Percentiles rank a stretch among this genome's conserved stretches.
Conservation (phyloP, 768 basidiomycete genomes). For the Jaapia argillacea region DNA sequence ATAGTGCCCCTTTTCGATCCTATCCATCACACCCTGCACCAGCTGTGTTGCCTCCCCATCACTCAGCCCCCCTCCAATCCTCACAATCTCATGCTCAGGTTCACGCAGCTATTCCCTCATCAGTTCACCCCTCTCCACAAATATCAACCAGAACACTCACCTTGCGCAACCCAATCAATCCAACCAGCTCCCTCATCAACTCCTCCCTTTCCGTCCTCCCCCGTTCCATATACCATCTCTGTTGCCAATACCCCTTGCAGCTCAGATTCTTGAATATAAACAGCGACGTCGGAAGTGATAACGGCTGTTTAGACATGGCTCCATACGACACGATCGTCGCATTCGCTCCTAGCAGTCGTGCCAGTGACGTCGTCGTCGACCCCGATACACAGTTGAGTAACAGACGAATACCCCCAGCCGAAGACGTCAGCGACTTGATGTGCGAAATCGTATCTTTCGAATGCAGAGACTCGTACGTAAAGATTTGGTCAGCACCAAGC, state of each 20-base stretch:
- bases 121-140: conserved; percentile 8
- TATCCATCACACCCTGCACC: conserved; percentile 24
- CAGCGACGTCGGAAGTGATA: conserved; percentile 65
- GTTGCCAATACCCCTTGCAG: conserved; percentile 73
- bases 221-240: conserved; percentile 51
- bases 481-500: conserved; percentile 69
- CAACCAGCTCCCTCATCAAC: conserved; percentile 40
- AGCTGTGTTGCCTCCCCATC: conserved; percentile 25
- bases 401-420: conserved; percentile 26
- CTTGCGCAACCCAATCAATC: conserved; percentile 45
- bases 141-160: conserved; percentile 19
- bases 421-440: conserved; percentile 25
- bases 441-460: conserved; percentile 37
- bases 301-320: conserved; percentile 80
- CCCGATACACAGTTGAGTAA: conserved; percentile 59
- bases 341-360: conserved; percentile 50
- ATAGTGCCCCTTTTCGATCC: conserved; percentile 26
- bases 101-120: conserved; percentile 45
- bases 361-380: conserved; percentile 58
- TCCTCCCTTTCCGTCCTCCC: conserved; percentile 35
- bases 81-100: conserved; percentile 61
- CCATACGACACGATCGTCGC: conserved; percentile 82
- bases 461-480: conserved; percentile 66
- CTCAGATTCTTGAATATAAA: conserved; percentile 83
- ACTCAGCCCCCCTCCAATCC: conserved; percentile 29